Percentiles rank a stretch among this genome's conserved stretches.
Conservation (phyloP, 805 yeast species). For the Ogataea paradorogensis region DNA sequence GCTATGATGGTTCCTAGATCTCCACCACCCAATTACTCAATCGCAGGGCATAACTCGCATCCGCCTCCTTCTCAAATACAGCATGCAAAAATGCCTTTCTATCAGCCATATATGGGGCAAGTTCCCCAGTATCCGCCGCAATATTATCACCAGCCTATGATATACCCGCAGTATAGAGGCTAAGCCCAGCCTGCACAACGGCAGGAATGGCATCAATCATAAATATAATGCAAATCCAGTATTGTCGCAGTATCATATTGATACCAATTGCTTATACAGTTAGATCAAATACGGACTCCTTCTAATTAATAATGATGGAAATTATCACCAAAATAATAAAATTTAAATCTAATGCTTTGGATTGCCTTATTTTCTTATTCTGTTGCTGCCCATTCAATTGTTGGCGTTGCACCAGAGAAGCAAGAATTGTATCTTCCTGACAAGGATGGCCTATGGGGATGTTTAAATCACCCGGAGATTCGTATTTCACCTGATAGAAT, state of each 20-base stretch:
- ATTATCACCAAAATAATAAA: background rate
- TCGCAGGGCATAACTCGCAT: constrained; percentile 6
- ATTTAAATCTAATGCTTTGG: background rate
- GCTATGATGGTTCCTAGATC: constrained; percentile 6
- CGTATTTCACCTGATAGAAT: constrained; percentile 57
- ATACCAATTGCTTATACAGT: too few species aligned
- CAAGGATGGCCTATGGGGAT: constrained; percentile 57
- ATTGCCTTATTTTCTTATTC: constrained; percentile 1
- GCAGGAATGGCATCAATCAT: background rate
- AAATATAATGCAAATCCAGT: background rate
- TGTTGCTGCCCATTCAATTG: constrained; percentile 7
- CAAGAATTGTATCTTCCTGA: constrained; percentile 50
- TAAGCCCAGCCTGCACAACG: background rate
- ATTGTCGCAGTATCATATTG: too few species aligned
- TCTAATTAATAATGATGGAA: background rate
- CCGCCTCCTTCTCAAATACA: constrained; percentile 5
- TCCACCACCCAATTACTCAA: constrained; percentile 6
- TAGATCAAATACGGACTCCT: too few species aligned
- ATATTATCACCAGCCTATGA: constrained; percentile 5
- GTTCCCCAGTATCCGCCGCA: constrained; percentile 10
- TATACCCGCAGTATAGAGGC: constrained; percentile 4
- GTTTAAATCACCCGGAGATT: constrained; percentile 67
- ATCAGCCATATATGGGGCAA: constrained; percentile 5
- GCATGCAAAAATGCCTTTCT: background rate
- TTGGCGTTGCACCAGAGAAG: constrained; percentile 40